Percentiles rank a stretch among this genome's conserved stretches.
These are phyloP conservation scores for Neopestalotiopsis sp. DNA, from an alignment of 2,329 filamentous ascomycete species.

Conservation along the genomic window DNA sequence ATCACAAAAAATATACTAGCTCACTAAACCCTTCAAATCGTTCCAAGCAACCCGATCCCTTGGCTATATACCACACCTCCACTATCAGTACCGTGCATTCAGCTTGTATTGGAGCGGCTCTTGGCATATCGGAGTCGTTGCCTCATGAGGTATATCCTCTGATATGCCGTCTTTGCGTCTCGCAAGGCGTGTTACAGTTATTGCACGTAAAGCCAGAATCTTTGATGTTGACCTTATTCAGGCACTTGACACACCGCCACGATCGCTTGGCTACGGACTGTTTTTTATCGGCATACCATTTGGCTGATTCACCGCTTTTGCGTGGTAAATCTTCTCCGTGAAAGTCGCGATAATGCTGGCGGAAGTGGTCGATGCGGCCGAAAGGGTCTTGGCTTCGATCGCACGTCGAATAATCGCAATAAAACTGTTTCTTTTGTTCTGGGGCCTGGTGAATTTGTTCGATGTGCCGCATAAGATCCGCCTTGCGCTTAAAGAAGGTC, in stretches of 20 bases:
- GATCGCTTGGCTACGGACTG: slow-evolving; percentile 47
- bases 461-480: slow-evolving; percentile 61
- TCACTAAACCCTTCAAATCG: no score
- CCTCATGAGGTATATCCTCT: slow-evolving; percentile 20
- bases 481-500: slow-evolving; percentile 54
- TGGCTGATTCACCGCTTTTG: slow-evolving; percentile 31
- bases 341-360: slow-evolving; percentile 61
- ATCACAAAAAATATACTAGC: no score
- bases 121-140: no score
- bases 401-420: slow-evolving; percentile 60
- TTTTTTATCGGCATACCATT: slow-evolving; percentile 44
- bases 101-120: no score
- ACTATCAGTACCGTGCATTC: no score
- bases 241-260: slow-evolving; percentile 63
- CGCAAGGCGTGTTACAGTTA: slow-evolving; percentile 52
- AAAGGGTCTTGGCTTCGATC: slow-evolving; percentile 52
- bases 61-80: no score
- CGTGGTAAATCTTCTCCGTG: slow-evolving; percentile 55
- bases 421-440: slow-evolving; percentile 47
- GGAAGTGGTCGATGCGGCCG: slow-evolving; percentile 60
- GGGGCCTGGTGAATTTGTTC: slow-evolving; percentile 52
- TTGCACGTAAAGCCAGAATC: slow-evolving; percentile 51
- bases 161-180: slow-evolving; percentile 42
- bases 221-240: slow-evolving; percentile 50
- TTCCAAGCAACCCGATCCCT: no score